Evolutionary conservation across 1,284 basidiomycete genomes (phyloP).

Genomic region (Ceratobasidium papillatum): DNA sequence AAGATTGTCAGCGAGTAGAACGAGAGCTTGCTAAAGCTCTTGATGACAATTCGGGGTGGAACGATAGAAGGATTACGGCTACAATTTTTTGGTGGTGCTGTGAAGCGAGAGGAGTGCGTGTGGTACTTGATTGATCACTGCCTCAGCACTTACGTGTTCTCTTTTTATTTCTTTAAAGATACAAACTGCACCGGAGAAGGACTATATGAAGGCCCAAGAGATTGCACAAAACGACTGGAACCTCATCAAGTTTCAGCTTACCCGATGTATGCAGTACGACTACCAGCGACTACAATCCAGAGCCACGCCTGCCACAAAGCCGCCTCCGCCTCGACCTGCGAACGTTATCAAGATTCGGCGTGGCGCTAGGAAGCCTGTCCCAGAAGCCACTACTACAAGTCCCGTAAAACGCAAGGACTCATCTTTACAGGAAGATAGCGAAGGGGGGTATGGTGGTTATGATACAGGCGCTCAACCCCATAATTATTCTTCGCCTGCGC

Average conservation of each 20-base stretch:
- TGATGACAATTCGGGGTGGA: constrained; percentile 34
- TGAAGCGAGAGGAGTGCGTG: constrained; percentile 36
- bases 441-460: constrained; percentile 12
- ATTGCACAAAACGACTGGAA: constrained; percentile 38
- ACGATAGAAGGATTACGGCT: constrained; percentile 35
- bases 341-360: constrained; percentile 40
- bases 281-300: constrained; percentile 33
- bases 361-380: constrained; percentile 6
- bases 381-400: constrained; percentile 7
- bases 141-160: constrained; percentile 10
- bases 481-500: constrained; percentile 9
- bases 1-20: constrained; percentile 34
- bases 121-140: not conserved
- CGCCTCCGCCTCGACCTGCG: constrained; percentile 32
- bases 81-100: constrained; percentile 41
- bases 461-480: not conserved
- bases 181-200: constrained; percentile 25
- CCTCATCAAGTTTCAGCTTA: constrained; percentile 40
- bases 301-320: constrained; percentile 13
- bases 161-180: constrained; percentile 13
- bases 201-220: constrained; percentile 34
- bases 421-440: constrained; percentile 3
- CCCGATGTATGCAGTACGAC: constrained; percentile 41
- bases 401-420: constrained; percentile 24
- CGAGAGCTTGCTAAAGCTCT: constrained; percentile 27